Conservation (phyloP, 2,329 filamentous ascomycete species). For the Neurospora sp. region DNA sequence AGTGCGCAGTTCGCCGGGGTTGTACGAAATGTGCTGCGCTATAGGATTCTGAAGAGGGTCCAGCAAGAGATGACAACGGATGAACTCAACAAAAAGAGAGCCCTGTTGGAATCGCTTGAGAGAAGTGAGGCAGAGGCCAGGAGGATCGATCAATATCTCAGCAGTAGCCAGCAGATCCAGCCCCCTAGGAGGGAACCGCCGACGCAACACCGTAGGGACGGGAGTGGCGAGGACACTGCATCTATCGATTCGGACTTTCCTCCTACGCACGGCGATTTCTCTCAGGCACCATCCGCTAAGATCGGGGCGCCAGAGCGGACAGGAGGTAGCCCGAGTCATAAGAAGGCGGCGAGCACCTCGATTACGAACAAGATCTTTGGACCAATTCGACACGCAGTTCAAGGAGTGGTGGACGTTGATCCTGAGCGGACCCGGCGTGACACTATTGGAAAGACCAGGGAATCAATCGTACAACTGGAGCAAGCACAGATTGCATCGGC, state of each 20-base stretch:
- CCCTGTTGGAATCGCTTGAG: conserved; percentile 79
- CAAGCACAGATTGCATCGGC: conserved; percentile 83
- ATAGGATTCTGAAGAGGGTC: conserved; percentile 84
- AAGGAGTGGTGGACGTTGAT: conserved; percentile 93
- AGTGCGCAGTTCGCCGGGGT: conserved; percentile 95
- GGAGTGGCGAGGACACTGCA: conserved; percentile 64
- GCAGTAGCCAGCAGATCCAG: conserved; percentile 54
- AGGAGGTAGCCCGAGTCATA: conserved; percentile 47
- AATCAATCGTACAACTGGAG: conserved; percentile 77
- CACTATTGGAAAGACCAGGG: conserved; percentile 89
- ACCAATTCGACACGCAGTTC: conserved; percentile 86
- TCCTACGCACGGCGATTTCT: conserved; percentile 68
- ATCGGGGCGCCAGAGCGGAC: conserved; percentile 57
- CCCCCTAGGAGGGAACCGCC: conserved; percentile 50
- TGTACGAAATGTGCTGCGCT: conserved; percentile 78
- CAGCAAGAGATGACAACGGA: conserved; percentile 97
- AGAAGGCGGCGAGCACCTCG: conserved; percentile 80
- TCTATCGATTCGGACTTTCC: conserved; percentile 96
- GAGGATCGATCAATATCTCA: conserved; percentile 88
- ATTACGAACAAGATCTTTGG: conserved; percentile 93
- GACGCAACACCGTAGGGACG: conserved; percentile 42
- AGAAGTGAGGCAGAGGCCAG: conserved; percentile 86
- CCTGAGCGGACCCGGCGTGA: conserved; percentile 87
- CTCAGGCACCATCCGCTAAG: conserved; percentile 60
- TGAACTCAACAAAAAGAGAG: conserved; percentile 78